Percentiles rank a stretch among this genome's conserved stretches.
Evolutionary conservation across 1,284 basidiomycete species (phyloP).

Genomic region (Gymnopus androsaceus): DNA sequence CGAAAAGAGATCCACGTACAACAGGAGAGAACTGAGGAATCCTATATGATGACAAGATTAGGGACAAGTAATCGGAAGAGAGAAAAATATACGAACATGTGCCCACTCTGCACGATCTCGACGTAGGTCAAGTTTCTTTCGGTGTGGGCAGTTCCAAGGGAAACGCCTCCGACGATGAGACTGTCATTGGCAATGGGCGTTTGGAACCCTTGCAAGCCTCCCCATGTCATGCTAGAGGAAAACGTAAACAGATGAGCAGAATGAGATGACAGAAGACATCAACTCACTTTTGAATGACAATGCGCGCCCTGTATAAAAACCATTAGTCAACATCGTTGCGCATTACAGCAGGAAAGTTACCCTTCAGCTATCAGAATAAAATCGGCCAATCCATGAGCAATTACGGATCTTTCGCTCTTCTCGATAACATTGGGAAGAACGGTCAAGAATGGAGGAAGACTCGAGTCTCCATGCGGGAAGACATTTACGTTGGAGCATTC

Average conservation of each 20-base stretch:
- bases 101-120: conserved; percentile 67
- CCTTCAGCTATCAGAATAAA: conserved; percentile 74
- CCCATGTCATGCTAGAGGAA: conserved; percentile 67
- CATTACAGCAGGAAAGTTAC: conserved; percentile 37
- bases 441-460: conserved; percentile 60
- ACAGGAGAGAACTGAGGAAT: conserved; percentile 67
- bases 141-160: conserved; percentile 61
- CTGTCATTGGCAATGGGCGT: conserved; percentile 63
- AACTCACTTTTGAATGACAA: conserved; percentile 68
- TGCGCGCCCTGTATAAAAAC: conserved; percentile 46
- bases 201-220: conserved; percentile 71
- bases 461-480: conserved; percentile 62
- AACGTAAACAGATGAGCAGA: not conserved
- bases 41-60: conserved; percentile 35
- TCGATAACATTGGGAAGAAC: conserved; percentile 76
- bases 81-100: conserved; percentile 52
- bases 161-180: conserved; percentile 65
- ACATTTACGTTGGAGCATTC: conserved; percentile 65
- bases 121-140: conserved; percentile 69
- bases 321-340: not conserved
- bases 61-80: not conserved
- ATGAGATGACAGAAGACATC: not conserved
- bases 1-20: conserved; percentile 38
- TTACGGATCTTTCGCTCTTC: conserved; percentile 68
- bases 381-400: conserved; percentile 73